Percentiles rank a stretch among this genome's conserved stretches.
These are phyloP conservation scores for Trypanosoma avium DNA, from an alignment of 208 protist species.

Conservation along the genomic window DNA sequence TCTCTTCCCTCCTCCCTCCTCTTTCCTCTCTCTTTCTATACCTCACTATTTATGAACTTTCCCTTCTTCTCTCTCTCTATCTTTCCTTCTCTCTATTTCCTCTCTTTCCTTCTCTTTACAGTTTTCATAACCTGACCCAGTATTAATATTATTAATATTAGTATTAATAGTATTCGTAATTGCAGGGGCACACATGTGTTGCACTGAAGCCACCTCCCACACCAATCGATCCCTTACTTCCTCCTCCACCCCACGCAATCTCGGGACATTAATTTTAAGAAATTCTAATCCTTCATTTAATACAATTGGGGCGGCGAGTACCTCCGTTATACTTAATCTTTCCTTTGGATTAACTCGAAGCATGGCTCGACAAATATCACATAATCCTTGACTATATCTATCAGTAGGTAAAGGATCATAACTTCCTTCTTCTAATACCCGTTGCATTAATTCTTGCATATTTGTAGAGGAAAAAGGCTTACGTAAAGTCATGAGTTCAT, in stretches of 20 bases:
- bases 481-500: slow-evolving; percentile 68
- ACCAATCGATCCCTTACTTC: slow-evolving; percentile 29
- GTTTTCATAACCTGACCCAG: too few species aligned
- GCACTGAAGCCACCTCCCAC: slow-evolving; percentile 34
- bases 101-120: too few species aligned
- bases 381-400: slow-evolving; percentile 37
- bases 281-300: slow-evolving; percentile 37
- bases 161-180: background rate
- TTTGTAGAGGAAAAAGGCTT: slow-evolving; percentile 65
- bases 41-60: too few species aligned
- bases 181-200: background rate
- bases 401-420: slow-evolving; percentile 47
- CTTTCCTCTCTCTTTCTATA: too few species aligned
- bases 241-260: slow-evolving; percentile 40
- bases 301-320: slow-evolving; percentile 41
- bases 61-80: too few species aligned
- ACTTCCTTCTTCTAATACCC: slow-evolving; percentile 40
- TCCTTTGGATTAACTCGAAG: slow-evolving; percentile 46
- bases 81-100: too few species aligned
- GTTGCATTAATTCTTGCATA: slow-evolving; percentile 50
- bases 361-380: slow-evolving; percentile 43
- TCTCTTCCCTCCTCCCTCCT: too few species aligned
- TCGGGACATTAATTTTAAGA: slow-evolving; percentile 44
- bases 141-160: background rate
- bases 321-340: slow-evolving; percentile 47